Conservation (phyloP, 495 filamentous ascomycete genomes). For the Glarea lozoyensis region DNA sequence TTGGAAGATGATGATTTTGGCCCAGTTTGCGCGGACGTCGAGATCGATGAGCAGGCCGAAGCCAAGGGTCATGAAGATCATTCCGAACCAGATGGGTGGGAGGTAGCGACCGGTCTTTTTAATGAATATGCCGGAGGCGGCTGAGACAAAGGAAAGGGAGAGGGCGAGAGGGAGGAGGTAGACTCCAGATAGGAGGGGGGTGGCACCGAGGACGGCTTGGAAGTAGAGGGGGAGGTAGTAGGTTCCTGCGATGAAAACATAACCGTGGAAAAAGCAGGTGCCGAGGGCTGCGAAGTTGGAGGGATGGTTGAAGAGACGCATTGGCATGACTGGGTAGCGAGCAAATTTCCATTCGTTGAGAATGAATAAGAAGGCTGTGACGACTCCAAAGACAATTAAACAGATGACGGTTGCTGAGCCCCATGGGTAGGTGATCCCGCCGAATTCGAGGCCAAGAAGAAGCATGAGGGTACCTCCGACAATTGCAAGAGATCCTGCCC, state of each 20-base stretch:
- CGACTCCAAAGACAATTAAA: constrained; percentile 61
- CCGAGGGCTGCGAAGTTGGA: constrained; percentile 48
- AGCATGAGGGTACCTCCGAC: constrained; percentile 70
- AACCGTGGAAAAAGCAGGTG: constrained; percentile 52
- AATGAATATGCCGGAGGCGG: constrained; percentile 55
- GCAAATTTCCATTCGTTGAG: constrained; percentile 62
- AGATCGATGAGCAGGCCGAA: constrained; percentile 55
- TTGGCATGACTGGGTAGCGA: constrained; percentile 65
- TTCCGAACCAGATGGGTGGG: constrained; percentile 43
- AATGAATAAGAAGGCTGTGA: constrained; percentile 50
- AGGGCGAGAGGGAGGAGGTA: constrained; percentile 70
- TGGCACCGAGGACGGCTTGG: constrained; percentile 62
- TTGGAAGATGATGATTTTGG: constrained; percentile 52
- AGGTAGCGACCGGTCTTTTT: constrained; percentile 54
- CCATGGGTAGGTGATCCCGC: constrained; percentile 66
- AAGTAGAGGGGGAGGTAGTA: constrained; percentile 75
- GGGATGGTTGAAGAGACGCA: constrained; percentile 52
- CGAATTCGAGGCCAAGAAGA: constrained; percentile 66
- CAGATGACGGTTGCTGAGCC: constrained; percentile 62
- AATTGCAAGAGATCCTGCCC: constrained; percentile 57
- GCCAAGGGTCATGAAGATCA: constrained; percentile 49
- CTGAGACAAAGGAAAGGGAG: constrained; percentile 54
- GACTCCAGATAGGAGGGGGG: constrained; percentile 65
- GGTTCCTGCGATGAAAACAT: constrained; percentile 60
- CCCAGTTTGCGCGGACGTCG: constrained; percentile 36